Evolutionary conservation across 306 rosid genomes (phyloP), one percentile per base, ranked within the genome.

Genomic region (Vachellia collinsii): DNA sequence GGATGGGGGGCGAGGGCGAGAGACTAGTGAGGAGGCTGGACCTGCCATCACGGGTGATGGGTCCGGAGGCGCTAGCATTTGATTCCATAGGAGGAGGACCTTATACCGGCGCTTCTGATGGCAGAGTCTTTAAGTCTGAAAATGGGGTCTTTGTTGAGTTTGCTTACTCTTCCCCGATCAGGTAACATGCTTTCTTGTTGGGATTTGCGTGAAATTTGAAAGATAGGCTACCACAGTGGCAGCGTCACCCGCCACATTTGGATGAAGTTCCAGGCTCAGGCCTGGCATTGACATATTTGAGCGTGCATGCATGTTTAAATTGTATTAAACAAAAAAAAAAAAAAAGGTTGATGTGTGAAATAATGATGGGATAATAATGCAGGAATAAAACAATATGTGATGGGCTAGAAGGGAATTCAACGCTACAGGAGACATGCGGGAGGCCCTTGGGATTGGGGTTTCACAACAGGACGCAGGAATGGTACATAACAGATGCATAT

Each of bases 61-160:
- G 88, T 20, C 89, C 90, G 3, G 90, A 83, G 51, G 50, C 90
- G 1, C 14, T 81, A 1, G 88, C 86, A 62, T 90, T 88, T 51
- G 86, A 83, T 74, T 11, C 42, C 0, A 12, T 39, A 3, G 84
- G 84, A 20, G 77, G 19, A 78, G 91, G 88, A 23, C 87, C 88
- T 42, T 86, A 80, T 74, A 82, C 76, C 1, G 68, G 87, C 63
- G 77, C 50, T 43, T 82, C 88, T 25, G 93, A 90, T 54, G 86
- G 91, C 29, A 84, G 91, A 72, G 59, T 90, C 42, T 44, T 88
- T 0, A 86, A 74, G 80, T 85, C 79, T 23, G 5, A 1, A 11
- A 48, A 48, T 5, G 74, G 9, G 4, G 4, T 67, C n/a, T 88
- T 88, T 34, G 8, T 11, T n/a, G 89, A 90, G 13, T 81, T 76